phyloP scores from a whole-genome alignment of 768 basidiomycete genomes.

The Pholiota molesta region DNA sequence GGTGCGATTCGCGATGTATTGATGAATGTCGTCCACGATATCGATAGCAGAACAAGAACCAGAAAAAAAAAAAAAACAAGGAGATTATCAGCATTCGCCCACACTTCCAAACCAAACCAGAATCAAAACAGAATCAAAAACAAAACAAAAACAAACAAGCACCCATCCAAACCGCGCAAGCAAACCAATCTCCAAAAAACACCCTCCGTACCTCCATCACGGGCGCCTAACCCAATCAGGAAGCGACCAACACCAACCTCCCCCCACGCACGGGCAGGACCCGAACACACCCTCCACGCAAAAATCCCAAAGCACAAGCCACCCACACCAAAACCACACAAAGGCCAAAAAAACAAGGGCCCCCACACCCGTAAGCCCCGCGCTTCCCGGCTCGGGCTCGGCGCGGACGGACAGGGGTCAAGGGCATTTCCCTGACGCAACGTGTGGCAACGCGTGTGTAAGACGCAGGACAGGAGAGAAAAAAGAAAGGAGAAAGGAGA shows the following conservation, averaged over 20 bases:
- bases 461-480: no score
- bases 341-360: no score
- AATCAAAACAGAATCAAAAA: background rate
- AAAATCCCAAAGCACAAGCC: no score
- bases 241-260: background rate
- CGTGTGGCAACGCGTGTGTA: background rate
- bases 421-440: background rate
- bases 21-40: background rate
- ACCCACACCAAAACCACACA: no score
- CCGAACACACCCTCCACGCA: no score
- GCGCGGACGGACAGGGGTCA: background rate
- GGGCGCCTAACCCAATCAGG: slow-evolving; percentile 11
- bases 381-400: background rate
- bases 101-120: background rate
- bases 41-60: background rate
- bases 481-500: background rate
- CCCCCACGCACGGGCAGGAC: no score
- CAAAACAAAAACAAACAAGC: no score
- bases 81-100: background rate
- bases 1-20: no score
- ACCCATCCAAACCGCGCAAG: no score
- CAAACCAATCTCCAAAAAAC: no score
- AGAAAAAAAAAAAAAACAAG: background rate
- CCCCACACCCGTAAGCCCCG: background rate
- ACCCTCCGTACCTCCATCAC: no score